Evolutionary conservation across 371 early-diverging fungal genomes (phyloP), one percentile per base, ranked within the genome.

Genomic region (Mortierella sp.): DNA sequence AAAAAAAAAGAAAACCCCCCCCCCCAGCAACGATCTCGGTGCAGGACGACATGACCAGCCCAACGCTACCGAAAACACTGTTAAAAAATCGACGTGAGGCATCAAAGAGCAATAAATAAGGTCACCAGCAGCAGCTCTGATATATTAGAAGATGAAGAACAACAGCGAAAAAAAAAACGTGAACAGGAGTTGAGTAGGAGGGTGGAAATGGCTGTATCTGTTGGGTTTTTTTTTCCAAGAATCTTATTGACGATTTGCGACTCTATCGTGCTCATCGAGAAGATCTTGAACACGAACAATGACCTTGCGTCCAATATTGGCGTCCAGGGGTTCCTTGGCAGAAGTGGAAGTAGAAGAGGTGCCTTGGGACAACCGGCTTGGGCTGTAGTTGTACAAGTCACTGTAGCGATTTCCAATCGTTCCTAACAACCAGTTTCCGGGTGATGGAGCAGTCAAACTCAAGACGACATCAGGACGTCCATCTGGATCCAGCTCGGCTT

Each of bases 401-500:
- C 66, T 34, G n/a, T 28, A 2, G 28, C 54, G 54, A 1, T 47
- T 47, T 26, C 53, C 52, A 19, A 53, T n/a, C n/a, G 56, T 41
- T 42, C 54, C 54, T n/a, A 58, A 38, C 23, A 58, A 45, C 72
- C 72, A 73, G 57, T 41, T 54, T 42, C 47, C 56, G 26, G 46
- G 47, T 10, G 34, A 41, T 9, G 65, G 65, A 12, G 62, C 47
- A 8, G 62, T 50, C 38, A 48, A 10, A 10, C 76, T 51, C 57
- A 91, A 64, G 14, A 69, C 62, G n/a, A 90, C 87, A 23, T 71
- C 74, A 45, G 91, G 91, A 48, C 82, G 83, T 30, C 92, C 91
- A 54, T 87, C 82, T 16, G 65, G 73, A 60, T 90, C 86, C 53
- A 91, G 81, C 45, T 81, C 80, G 13, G 90, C 90, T 41, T 78